Base-by-base conservation (phyloP, 2,329 filamentous ascomycete species). In the Fusarium sp. region DNA sequence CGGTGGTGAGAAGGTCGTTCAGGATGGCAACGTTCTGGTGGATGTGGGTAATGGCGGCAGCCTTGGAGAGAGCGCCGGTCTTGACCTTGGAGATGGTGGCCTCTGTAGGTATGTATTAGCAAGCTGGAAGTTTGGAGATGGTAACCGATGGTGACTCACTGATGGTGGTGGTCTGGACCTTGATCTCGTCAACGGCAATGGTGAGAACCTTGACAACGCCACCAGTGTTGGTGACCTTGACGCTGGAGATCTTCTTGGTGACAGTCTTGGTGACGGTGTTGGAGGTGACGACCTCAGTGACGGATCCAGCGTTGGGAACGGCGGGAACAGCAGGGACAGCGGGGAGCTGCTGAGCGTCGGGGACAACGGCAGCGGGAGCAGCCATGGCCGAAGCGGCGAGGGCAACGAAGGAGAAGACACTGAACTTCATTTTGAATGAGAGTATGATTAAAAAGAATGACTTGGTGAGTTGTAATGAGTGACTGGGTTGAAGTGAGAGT, bases 291-390 rank as follows among this genome's bases (percentile, higher is more conserved):
- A 19, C 27, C n/a, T 30, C 23, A 7, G n/a, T 19, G 10, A 32
- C n/a, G 15, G 23, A n/a, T 6, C 23, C 44, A 15, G 55, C 41
- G 76, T 95, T 92, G 1, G 92, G 20, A 19, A 27, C 37, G 17
- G 6, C 37, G 19, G 51, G 30, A 14, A 47, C 27, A 30, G 35
- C 47, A 22, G 47, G 17, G 17, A 23, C 40, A 27, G 10, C 50
- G 50, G 20, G 40, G 41, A 54, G 35, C 35, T 37, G 35, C 17
- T 37, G 10, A 14, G 19, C 19, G 13, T 44, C 37, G 11, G 20
- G 13, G 20, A 14, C 25, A 27, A 44, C 56, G 13, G 30, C 48
- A 23, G 20, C 35, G 32, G 61, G 61, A 20, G 46, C 41, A 40
- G 60, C 61, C 19, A 65, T 46, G 8, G 61, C 60, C 5, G 61